A percentile compares a stretch with the other conserved stretches of the same genome.
These are phyloP conservation scores for Phytophthora foliorum DNA, from an alignment of 352 stramenopile genomes.

Conservation along the genomic window DNA sequence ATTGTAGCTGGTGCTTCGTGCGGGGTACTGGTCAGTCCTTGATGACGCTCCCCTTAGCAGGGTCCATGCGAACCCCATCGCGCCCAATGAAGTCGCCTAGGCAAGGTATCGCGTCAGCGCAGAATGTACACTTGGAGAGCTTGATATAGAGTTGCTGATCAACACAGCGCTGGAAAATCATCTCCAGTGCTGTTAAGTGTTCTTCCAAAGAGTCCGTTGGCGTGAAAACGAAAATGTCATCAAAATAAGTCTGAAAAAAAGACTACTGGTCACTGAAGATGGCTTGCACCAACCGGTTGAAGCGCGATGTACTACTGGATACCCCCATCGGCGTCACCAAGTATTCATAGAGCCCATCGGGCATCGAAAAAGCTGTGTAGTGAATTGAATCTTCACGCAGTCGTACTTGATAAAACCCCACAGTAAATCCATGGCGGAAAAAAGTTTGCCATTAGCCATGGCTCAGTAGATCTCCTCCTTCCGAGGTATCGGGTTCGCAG, in stretches of 20 bases:
- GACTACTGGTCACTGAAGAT: not conserved
- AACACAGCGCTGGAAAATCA: no score
- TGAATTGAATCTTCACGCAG: not conserved
- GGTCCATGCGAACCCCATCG: no score
- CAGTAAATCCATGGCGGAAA: conserved; percentile 1
- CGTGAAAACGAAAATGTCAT: no score
- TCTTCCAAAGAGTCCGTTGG: no score
- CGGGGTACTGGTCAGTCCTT: no score
- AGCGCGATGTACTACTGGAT: not conserved
- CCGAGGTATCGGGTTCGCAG: not conserved
- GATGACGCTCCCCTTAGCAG: no score
- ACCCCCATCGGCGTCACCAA: conserved; percentile 2
- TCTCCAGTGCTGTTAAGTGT: no score
- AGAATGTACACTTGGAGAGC: no score
- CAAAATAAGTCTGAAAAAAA: conserved; percentile 3
- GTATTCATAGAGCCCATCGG: not conserved
- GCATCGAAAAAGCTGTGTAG: conserved; percentile 3
- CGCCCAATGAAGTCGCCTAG: no score
- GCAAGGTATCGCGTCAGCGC: no score
- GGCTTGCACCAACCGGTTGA: not conserved
- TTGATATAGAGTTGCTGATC: no score
- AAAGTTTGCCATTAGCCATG: not conserved
- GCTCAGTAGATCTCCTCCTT: conserved; percentile 2
- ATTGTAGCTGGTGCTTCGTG: no score
- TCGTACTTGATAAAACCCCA: conserved; percentile 3